Percentiles rank a stretch among this genome's conserved stretches.
Conservation (phyloP, 2,329 filamentous ascomycete species). For the Trichoderma guizhouense region DNA sequence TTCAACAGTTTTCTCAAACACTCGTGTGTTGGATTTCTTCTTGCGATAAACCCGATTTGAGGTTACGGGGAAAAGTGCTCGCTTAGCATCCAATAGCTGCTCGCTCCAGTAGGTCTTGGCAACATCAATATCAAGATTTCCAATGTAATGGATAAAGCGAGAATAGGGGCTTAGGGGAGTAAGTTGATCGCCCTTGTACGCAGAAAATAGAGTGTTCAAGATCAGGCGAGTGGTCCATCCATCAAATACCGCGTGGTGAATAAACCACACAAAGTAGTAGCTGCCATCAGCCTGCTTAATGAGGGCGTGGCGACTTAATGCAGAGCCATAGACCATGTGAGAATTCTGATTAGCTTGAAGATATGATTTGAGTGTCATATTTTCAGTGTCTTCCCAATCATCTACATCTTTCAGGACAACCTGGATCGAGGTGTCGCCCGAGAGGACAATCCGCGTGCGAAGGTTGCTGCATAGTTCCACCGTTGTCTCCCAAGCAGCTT, state of each 20-base stretch:
- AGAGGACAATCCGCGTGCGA: constrained; percentile 23
- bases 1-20: background rate
- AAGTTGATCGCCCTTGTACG: background rate
- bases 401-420: constrained; percentile 17
- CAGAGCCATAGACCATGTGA: constrained; percentile 8
- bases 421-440: constrained; percentile 10
- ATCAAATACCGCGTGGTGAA: constrained; percentile 11
- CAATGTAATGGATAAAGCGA: constrained; percentile 22
- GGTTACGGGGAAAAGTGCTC: background rate
- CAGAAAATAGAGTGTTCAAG: background rate
- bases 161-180: constrained; percentile 29
- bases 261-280: constrained; percentile 3
- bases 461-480: constrained; percentile 21
- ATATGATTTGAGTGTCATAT: constrained; percentile 2
- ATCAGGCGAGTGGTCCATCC: constrained; percentile 7
- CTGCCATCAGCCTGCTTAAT: background rate
- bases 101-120: constrained; percentile 6
- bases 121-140: background rate
- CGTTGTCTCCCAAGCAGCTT: constrained; percentile 20
- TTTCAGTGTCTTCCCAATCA: background rate
- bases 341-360: background rate
- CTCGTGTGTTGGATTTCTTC: background rate
- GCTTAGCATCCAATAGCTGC: constrained; percentile 17
- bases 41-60: no score
- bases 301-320: background rate